phyloP scores from a whole-genome alignment of 495 filamentous ascomycete species.

The Pseudotulostoma volvatum region DNA sequence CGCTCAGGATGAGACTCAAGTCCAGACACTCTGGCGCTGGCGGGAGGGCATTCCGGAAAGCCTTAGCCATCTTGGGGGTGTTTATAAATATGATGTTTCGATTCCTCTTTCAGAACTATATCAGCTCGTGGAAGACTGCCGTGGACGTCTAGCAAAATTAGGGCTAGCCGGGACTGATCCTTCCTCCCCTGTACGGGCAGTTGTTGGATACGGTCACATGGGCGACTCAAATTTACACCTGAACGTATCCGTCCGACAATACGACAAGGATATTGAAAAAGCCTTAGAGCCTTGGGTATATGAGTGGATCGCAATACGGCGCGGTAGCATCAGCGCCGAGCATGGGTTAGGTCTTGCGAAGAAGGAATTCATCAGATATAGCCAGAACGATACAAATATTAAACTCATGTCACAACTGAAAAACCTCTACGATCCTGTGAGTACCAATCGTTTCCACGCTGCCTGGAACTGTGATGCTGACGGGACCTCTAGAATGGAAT shows the following conservation, averaged over 20 bases:
- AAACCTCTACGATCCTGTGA: slow-evolving; percentile 75
- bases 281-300: slow-evolving; percentile 88
- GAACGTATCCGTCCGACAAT: slow-evolving; percentile 66
- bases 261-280: slow-evolving; percentile 79
- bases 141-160: slow-evolving; percentile 47
- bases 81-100: slow-evolving; percentile 97
- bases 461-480: slow-evolving; percentile 11
- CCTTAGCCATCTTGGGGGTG: slow-evolving; percentile 78
- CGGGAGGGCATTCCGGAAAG: slow-evolving; percentile 84
- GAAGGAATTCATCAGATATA: slow-evolving; percentile 87
- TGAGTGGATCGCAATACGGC: slow-evolving; percentile 77
- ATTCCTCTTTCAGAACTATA: slow-evolving; percentile 85
- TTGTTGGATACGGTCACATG: slow-evolving; percentile 97
- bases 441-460: slow-evolving; percentile 10
- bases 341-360: slow-evolving; percentile 90
- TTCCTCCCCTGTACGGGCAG: slow-evolving; percentile 64
- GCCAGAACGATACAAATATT: slow-evolving; percentile 70
- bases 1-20: slow-evolving; percentile 83
- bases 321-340: slow-evolving; percentile 89
- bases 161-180: slow-evolving; percentile 68
- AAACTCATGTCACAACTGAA: slow-evolving; percentile 89
- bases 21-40: slow-evolving; percentile 74
- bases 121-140: slow-evolving; percentile 67
- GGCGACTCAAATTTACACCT: slow-evolving; percentile 90
- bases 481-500: slow-evolving; percentile 52